phyloP scores from a whole-genome alignment of 257 asterid genomes.

The Galeopsis tetrahit region DNA sequence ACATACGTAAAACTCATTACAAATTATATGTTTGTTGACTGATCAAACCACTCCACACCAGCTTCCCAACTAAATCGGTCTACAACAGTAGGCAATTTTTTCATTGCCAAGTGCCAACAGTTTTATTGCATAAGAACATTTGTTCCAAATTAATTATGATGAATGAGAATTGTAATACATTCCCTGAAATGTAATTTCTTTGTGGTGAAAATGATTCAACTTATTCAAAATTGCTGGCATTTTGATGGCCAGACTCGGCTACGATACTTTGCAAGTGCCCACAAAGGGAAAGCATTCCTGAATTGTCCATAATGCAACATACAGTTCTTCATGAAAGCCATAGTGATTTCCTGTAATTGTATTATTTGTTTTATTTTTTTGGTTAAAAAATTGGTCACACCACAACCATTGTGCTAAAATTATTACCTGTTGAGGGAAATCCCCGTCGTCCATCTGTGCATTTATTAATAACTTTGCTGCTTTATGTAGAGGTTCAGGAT shows the following conservation, averaged over 20 bases:
- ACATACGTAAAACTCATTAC: no score
- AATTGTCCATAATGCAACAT: conserved; percentile 74
- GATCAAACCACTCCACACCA: no score
- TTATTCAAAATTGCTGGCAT: no score
- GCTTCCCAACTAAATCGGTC: no score
- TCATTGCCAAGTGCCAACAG: no score
- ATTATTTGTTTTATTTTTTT: background rate
- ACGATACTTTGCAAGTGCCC: conserved; percentile 83
- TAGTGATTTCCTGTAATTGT: conserved; percentile 60
- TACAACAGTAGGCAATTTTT: no score
- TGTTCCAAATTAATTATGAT: no score
- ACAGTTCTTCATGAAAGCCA: conserved; percentile 75
- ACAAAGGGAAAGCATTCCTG: conserved; percentile 63
- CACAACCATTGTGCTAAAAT: background rate
- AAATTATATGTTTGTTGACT: no score
- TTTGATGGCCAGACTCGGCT: conserved; percentile 58
- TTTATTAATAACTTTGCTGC: conserved; percentile 75
- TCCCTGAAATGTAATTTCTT: no score
- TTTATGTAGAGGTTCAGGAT: conserved; percentile 67
- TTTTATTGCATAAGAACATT: no score
- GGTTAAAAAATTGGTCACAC: background rate
- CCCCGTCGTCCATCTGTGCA: conserved; percentile 78
- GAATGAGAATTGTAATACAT: no score
- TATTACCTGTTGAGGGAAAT: conserved; percentile 81
- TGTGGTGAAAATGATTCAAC: no score